Conservation (phyloP, 2,329 filamentous ascomycete genomes). For the Cercospora janseana region DNA sequence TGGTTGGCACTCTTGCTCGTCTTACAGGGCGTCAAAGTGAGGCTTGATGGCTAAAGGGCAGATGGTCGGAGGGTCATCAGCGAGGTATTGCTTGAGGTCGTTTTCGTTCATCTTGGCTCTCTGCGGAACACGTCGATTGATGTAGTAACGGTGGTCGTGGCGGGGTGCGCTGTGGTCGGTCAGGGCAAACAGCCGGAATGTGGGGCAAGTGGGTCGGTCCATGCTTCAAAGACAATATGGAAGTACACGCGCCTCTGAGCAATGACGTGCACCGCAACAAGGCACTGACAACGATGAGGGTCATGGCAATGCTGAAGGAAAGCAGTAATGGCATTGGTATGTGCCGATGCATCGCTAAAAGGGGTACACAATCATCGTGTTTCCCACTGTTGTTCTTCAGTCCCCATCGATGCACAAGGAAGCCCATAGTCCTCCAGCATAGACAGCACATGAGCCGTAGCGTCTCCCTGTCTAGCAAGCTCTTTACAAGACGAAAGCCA, state of each 20-base stretch:
- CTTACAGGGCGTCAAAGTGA: conserved; percentile 73
- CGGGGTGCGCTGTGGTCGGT: too few relatives aligned
- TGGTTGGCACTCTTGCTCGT: neutral
- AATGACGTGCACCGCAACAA: too few relatives aligned
- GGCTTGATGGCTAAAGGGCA: conserved; percentile 87
- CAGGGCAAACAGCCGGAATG: too few relatives aligned
- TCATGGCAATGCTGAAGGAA: conserved; percentile 7
- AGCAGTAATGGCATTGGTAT: neutral
- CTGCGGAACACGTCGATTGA: too few relatives aligned
- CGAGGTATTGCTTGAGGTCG: conserved; percentile 69
- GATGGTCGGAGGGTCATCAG: conserved; percentile 84
- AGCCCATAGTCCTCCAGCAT: neutral
- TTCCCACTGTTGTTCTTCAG: neutral
- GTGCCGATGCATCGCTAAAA: too few relatives aligned
- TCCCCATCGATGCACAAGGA: neutral
- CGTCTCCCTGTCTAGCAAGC: neutral
- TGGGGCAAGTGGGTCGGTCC: too few relatives aligned
- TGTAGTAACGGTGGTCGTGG: too few relatives aligned
- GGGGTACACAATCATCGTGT: conserved; percentile 1
- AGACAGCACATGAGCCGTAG: neutral
- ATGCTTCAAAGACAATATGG: too few relatives aligned
- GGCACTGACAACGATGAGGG: neutral
- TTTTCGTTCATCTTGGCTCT: conserved; percentile 42
- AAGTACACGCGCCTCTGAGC: too few relatives aligned
- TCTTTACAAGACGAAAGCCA: conserved; percentile 40